Conservation (phyloP, 495 filamentous ascomycete species). For the Lophiostoma macrostomum region DNA sequence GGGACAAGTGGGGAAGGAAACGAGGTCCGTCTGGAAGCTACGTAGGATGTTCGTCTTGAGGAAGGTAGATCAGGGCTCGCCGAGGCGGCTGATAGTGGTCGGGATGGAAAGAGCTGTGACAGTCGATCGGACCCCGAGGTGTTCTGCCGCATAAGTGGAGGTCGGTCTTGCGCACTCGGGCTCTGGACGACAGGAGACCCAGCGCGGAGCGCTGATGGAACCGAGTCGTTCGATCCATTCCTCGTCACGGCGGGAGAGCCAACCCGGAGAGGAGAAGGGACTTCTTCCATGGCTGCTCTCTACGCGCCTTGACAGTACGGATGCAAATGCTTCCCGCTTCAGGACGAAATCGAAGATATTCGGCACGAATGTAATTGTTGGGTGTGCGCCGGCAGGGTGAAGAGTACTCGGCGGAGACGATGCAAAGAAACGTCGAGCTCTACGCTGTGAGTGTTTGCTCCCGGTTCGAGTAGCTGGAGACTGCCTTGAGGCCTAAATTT, state of each 20-base stretch:
- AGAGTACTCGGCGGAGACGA: neutral
- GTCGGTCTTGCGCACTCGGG: neutral
- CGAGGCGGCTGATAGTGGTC: slow-evolving; percentile 19
- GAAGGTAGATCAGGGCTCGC: slow-evolving; percentile 6
- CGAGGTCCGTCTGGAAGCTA: too few species aligned
- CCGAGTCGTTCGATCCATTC: slow-evolving; percentile 15
- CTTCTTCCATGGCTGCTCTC: slow-evolving; percentile 24
- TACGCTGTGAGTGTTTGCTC: neutral
- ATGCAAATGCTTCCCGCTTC: too few species aligned
- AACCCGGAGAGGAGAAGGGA: slow-evolving; percentile 27
- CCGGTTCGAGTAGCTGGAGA: slow-evolving; percentile 4
- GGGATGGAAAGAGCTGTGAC: slow-evolving; percentile 33
- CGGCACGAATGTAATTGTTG: too few species aligned
- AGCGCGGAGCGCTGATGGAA: slow-evolving; percentile 27
- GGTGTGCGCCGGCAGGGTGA: neutral
- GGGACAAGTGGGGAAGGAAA: slow-evolving; percentile 26
- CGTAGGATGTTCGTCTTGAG: slow-evolving; percentile 25
- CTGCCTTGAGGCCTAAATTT: slow-evolving; percentile 5
- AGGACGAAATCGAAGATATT: too few species aligned
- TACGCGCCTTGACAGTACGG: neutral
- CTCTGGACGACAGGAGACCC: slow-evolving; percentile 29
- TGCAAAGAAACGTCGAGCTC: neutral
- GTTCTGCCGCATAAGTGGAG: slow-evolving; percentile 17
- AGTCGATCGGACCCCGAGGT: slow-evolving; percentile 28
- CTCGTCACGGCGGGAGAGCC: slow-evolving; percentile 22